These are phyloP conservation scores for Piper longum DNA, from an alignment of 164 flowering plant species.

Conservation along the genomic window DNA sequence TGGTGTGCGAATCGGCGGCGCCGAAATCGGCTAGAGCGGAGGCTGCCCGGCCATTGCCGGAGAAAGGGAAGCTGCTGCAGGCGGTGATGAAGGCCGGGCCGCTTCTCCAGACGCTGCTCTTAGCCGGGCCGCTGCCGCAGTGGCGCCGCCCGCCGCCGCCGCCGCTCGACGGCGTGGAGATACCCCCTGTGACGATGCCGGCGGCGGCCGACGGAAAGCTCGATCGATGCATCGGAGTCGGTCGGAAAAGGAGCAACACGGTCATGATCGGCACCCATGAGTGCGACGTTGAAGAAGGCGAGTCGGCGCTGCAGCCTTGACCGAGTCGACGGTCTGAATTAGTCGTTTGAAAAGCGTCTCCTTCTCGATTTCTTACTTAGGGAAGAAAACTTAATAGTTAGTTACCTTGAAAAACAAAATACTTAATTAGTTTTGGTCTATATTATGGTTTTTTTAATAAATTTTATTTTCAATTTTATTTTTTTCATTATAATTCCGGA, in stretches of 20 bases:
- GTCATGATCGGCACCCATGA: background rate
- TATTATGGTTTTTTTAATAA: too few relatives aligned
- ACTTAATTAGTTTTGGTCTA: too few relatives aligned
- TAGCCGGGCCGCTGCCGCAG: slow-evolving; percentile 69
- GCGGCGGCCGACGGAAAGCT: background rate
- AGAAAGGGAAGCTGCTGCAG: slow-evolving; percentile 52
- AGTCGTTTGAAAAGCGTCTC: background rate
- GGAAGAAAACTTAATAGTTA: too few relatives aligned
- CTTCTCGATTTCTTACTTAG: background rate
- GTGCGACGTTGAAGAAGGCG: background rate
- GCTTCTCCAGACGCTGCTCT: slow-evolving; percentile 54
- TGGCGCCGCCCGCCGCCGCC: slow-evolving; percentile 65
- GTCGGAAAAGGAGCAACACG: too few relatives aligned
- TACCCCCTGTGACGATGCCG: slow-evolving; percentile 30
- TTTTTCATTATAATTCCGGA: too few relatives aligned
- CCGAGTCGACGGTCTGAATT: background rate
- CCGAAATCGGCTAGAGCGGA: slow-evolving; percentile 26
- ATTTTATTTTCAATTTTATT: too few relatives aligned
- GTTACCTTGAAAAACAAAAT: too few relatives aligned
- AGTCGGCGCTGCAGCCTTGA: background rate
- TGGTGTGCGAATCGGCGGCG: slow-evolving; percentile 16
- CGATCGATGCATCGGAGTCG: too few relatives aligned
- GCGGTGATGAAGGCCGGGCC: slow-evolving; percentile 75
- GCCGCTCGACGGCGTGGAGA: slow-evolving; percentile 14
- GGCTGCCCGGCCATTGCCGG: slow-evolving; percentile 25